These are phyloP conservation scores for Laburnicola sp. DNA, from an alignment of 2,329 filamentous ascomycete genomes.

Conservation along the genomic window DNA sequence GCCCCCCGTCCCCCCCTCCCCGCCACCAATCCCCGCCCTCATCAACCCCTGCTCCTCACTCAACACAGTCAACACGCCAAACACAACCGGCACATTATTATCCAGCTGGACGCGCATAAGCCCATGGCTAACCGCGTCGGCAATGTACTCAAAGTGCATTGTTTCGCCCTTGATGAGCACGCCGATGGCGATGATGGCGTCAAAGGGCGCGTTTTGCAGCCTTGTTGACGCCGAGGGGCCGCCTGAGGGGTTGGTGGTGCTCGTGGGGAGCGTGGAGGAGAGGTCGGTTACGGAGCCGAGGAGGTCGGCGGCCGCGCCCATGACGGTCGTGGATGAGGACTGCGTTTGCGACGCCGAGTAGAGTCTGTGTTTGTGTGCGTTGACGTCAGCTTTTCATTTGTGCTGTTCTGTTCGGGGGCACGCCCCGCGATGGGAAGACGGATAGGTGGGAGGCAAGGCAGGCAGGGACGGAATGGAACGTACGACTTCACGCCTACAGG, in stretches of 20 bases:
- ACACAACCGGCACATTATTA: slow-evolving; percentile 83
- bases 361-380: slow-evolving; percentile 57
- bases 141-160: slow-evolving; percentile 99
- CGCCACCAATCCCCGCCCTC: slow-evolving; percentile 69
- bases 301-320: slow-evolving; percentile 67
- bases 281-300: slow-evolving; percentile 5
- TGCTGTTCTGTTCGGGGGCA: not conserved
- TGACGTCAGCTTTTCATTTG: not conserved
- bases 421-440: not conserved
- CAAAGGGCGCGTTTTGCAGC: slow-evolving; percentile 67
- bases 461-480: slow-evolving; percentile 24
- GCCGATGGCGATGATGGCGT: slow-evolving; percentile 92
- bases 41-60: slow-evolving; percentile 84
- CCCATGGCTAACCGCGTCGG: slow-evolving; percentile 85
- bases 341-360: slow-evolving; percentile 87
- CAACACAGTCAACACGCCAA: slow-evolving; percentile 87
- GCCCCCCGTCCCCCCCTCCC: slow-evolving; percentile 55
- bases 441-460: not conserved
- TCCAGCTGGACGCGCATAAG: slow-evolving; percentile 95
- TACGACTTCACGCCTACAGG: slow-evolving; percentile 87
- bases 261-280: not conserved
- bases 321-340: slow-evolving; percentile 60
- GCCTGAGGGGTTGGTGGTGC: slow-evolving; percentile 32
- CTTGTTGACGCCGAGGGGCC: slow-evolving; percentile 24
- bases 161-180: slow-evolving; percentile 98